Evolutionary conservation across 306 rosid species (phyloP).

Genomic region (Fragaria nilgerrensis): DNA sequence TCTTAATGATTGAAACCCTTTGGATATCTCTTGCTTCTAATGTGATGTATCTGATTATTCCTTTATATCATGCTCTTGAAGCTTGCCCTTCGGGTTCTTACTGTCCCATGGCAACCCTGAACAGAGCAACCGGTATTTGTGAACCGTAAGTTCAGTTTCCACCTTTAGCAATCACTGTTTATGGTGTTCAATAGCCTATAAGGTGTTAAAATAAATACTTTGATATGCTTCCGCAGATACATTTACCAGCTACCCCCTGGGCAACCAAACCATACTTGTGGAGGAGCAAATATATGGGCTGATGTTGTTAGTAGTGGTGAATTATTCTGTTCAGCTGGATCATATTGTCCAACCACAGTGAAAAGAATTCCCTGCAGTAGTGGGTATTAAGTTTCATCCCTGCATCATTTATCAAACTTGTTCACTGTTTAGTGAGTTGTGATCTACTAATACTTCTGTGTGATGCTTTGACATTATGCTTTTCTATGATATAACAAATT

Average conservation of each 20-base stretch:
- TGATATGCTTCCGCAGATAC: constrained; percentile 55
- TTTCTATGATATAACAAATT: constrained; percentile 1
- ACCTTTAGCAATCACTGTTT: not conserved
- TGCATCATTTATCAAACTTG: constrained; percentile 4
- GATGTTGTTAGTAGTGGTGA: constrained; percentile 71
- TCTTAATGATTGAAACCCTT: not conserved
- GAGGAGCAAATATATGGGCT: constrained; percentile 95
- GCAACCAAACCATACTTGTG: constrained; percentile 82
- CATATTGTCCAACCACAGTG: constrained; percentile 84
- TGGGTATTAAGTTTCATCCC: constrained; percentile 60
- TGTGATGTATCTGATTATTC: constrained; percentile 31
- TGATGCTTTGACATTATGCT: not conserved
- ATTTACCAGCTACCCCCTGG: constrained; percentile 80
- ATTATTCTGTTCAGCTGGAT: constrained; percentile 84
- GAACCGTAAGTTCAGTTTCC: constrained; percentile 80
- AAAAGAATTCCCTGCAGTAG: constrained; percentile 52
- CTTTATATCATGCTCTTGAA: constrained; percentile 36
- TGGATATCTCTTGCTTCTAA: not conserved
- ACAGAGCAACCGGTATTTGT: constrained; percentile 73
- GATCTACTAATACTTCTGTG: not conserved
- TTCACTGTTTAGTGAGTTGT: not conserved
- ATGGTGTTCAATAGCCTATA: constrained; percentile 13
- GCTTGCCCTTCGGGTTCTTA: constrained; percentile 96
- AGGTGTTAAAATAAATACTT: not conserved
- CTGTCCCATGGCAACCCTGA: constrained; percentile 79